Evolutionary conservation across 306 rosid species (phyloP), one percentile per base, ranked within the genome.

Genomic region (Casuarina cunninghamiana): DNA sequence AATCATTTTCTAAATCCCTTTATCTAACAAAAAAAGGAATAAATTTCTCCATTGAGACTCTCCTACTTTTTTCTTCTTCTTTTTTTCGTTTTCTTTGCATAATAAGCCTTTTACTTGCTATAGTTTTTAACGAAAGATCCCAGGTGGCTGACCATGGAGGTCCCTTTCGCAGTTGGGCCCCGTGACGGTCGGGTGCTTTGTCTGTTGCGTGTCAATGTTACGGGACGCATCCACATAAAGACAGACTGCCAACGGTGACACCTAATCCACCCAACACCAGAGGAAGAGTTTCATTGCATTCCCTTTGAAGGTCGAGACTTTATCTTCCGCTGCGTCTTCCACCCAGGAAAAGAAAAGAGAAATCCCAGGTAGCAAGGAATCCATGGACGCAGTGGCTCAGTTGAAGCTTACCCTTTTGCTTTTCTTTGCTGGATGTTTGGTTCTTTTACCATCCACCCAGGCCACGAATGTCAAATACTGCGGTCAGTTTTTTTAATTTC

Each of bases 401-500:
- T 71, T 76, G 80, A 80, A 81, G 43, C 37, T 67, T 21, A 44
- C 58, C 53, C 82, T 85, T 72, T 55, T 71, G 55, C 89, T 88
- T 67, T 77, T 85, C 2, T 74, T 78, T 19, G 63, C 66, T 7
- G 2, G 41, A 42, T 42, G 12, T 42, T 67, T 67, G 71, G 71
- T 81, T 17, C 84, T 81, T 72, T 41, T 74, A 1, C 81, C 86
- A 11, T 77, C 41, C 17, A 78, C 87, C 76, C 90, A 72, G 17
- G 93, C 97, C 50, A 51, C 45, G 9, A 8, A 51, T 44, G 80
- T 92, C 84, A 83, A 81, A 11, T 90, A 92, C 66, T 94, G 98
- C 79, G 88, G 97, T 94, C 50, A 58, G 84, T 74, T 48, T 48
- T 2, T 13, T 5, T 71, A 37, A 3, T 53, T 43, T 45, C 62